Base-by-base conservation (phyloP, 1,139 yeast genomes). In the Pichia sp. region DNA sequence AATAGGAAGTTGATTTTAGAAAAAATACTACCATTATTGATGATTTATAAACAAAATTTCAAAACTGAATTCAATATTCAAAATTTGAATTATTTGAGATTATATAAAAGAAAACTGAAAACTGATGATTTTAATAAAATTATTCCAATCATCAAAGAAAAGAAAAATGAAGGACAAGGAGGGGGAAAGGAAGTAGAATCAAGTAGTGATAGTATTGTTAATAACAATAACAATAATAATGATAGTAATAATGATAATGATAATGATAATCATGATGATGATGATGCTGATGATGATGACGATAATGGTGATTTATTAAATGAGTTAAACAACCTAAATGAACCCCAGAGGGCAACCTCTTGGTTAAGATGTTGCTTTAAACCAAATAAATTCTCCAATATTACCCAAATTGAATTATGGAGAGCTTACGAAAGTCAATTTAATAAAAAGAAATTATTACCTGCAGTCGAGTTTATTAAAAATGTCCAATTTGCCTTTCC, bases 331-430 rank as follows among this genome's bases (percentile, higher is more conserved):
- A 72, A 73, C 43, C 72, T 90, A 58, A 80, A 83, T 9, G 99
- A 93, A 68, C 99, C 99, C 1, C 79, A 83, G 56, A 77, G 99
- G 57, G 96, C 99, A 0, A 87, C 96, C 2, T 79, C 90, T 16
- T 93, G 99, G 99, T 84, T 93, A 72, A 81, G 96, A 61, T 85
- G 96, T 60, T 87, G 95, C 58, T 95, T 89, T 70, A 93, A 84
- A 61, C 89, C 95, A 16, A 79, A 77, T 39, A 70, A 75, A 4
- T 79, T 77, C 8, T 90, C 95, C 5, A 96, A 90, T 66, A 96
- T 91, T 11, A 91, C 98, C 0, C 99, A 93, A 70, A 90, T 93
- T 34, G 87, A 96, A 16, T 76, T 93, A 48, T 93, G 99, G 99
- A 89, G 91, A 67, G 84, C 96, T 0, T 93, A 93, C 69, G 99